Percentiles rank a stretch among this genome's conserved stretches.
Evolutionary conservation across 169 alveolate genomes (phyloP).

Genomic region (Eimeria zaria): DNA sequence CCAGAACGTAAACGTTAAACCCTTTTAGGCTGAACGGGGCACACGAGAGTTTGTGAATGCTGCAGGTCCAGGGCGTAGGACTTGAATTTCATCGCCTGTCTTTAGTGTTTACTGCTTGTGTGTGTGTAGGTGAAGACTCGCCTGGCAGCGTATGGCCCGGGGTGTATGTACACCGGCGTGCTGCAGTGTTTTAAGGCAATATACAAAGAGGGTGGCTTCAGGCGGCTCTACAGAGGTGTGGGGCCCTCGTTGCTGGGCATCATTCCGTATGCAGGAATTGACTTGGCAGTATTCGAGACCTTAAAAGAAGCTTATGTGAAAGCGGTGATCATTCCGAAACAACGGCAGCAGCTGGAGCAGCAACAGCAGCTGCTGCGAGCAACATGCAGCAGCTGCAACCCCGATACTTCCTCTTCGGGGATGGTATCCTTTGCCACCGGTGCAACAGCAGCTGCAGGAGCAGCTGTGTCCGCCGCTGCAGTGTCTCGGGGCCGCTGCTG

Average conservation of each 20-base stretch:
- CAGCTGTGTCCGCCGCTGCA: constrained; percentile 26
- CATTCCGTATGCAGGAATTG: constrained; percentile 87
- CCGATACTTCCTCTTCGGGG: constrained; percentile 7
- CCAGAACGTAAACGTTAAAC: not conserved
- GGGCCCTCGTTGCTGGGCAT: constrained; percentile 86
- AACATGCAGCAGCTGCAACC: constrained; percentile 52
- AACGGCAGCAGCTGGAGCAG: constrained; percentile 50
- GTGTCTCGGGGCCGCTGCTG: constrained; percentile 42
- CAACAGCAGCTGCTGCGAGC: constrained; percentile 35
- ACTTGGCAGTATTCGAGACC: constrained; percentile 85
- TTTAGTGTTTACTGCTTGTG: not conserved
- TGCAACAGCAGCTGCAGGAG: not conserved
- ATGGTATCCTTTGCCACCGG: not conserved
- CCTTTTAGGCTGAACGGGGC: not conserved
- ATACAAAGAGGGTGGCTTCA: constrained; percentile 77
- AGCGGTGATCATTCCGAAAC: constrained; percentile 1
- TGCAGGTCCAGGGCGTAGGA: not conserved
- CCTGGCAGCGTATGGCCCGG: constrained; percentile 84
- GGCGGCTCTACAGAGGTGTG: constrained; percentile 84
- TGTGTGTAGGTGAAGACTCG: constrained; percentile 87
- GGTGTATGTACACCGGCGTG: constrained; percentile 85
- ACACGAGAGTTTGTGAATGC: not conserved
- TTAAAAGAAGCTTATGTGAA: constrained; percentile 71
- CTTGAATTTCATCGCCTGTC: not conserved
- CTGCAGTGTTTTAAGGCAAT: constrained; percentile 77